Percentiles rank a stretch among this genome's conserved stretches.
Evolutionary conservation across 1,284 basidiomycete genomes (phyloP).

Genomic region (Malassezia pachydermatis): DNA sequence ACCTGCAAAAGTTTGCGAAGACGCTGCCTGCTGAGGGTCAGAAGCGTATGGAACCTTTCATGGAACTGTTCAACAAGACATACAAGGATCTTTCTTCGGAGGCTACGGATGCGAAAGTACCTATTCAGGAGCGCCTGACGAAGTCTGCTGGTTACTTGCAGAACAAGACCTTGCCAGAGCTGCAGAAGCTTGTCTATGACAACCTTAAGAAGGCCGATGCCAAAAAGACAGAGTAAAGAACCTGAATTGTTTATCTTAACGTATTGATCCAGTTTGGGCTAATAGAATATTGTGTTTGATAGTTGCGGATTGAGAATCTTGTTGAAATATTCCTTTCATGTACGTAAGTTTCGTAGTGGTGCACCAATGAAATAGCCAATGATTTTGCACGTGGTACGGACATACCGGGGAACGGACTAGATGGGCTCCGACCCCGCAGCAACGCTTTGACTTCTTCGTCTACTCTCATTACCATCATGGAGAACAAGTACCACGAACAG

Average conservation of each 20-base stretch:
- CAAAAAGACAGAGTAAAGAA: not conserved
- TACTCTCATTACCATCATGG: conserved; percentile 3
- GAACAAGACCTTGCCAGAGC: conserved; percentile 36
- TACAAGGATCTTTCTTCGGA: conserved; percentile 39
- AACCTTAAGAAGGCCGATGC: not conserved
- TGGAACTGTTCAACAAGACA: conserved; percentile 37
- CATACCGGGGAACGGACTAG: not conserved
- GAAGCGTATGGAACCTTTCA: conserved; percentile 39
- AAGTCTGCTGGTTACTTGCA: conserved; percentile 40
- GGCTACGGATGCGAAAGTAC: conserved; percentile 35
- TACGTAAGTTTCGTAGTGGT: too few species aligned
- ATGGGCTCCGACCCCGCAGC: not conserved
- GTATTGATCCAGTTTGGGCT: too few species aligned
- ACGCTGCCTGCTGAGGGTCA: conserved; percentile 37
- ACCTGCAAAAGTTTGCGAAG: conserved; percentile 35
- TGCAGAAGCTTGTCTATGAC: conserved; percentile 28
- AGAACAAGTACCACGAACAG: conserved; percentile 30
- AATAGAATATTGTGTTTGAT: too few species aligned
- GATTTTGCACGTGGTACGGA: not conserved
- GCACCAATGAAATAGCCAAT: too few species aligned
- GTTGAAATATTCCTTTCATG: not conserved
- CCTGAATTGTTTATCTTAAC: too few species aligned
- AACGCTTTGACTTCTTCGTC: not conserved
- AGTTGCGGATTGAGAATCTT: too few species aligned
- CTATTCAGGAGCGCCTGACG: conserved; percentile 29